These are phyloP conservation scores for Moesziomyces globuligerus DNA, from an alignment of 1,284 basidiomycete genomes.

Conservation along the genomic window DNA sequence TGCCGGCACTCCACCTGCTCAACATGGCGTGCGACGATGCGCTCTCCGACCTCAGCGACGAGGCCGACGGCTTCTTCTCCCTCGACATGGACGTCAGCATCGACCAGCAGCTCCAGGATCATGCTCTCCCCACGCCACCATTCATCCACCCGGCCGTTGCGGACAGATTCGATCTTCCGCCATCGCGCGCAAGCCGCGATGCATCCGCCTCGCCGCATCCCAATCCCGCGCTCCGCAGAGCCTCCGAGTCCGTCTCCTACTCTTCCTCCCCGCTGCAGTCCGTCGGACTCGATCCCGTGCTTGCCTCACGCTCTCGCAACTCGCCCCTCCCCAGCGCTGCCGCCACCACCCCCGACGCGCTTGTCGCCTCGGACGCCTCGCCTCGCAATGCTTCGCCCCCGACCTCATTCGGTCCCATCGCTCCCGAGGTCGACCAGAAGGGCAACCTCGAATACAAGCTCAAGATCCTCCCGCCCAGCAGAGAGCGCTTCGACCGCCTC, in stretches of 20 bases:
- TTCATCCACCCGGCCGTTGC: no score
- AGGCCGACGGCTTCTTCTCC: slow-evolving; percentile 54
- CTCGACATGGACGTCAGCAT: slow-evolving; percentile 56
- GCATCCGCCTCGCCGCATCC: slow-evolving; percentile 6
- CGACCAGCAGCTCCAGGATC: slow-evolving; percentile 28
- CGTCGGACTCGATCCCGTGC: slow-evolving; percentile 35
- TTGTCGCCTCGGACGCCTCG: neutral
- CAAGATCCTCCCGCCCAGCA: slow-evolving; percentile 62
- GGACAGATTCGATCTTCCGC: slow-evolving; percentile 10
- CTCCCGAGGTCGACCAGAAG: slow-evolving; percentile 61
- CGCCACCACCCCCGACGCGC: neutral
- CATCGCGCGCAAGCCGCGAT: slow-evolving; percentile 8
- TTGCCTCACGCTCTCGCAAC: slow-evolving; percentile 26
- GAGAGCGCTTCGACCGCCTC: slow-evolving; percentile 62
- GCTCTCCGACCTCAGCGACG: slow-evolving; percentile 34
- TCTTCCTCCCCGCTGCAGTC: slow-evolving; percentile 31
- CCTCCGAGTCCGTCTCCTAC: slow-evolving; percentile 24
- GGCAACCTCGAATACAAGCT: slow-evolving; percentile 67
- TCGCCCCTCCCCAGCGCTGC: slow-evolving; percentile 12
- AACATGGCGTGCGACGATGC: slow-evolving; percentile 40
- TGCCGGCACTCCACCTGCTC: slow-evolving; percentile 36
- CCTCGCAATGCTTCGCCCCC: slow-evolving; percentile 12
- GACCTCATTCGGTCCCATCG: slow-evolving; percentile 43
- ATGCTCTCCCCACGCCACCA: neutral
- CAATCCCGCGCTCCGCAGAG: slow-evolving; percentile 24